A percentile compares a stretch with the other conserved stretches of the same genome.
These are phyloP conservation scores for Backusella australiensis DNA, from an alignment of 192 early-diverging fungal species.

Conservation along the genomic window DNA sequence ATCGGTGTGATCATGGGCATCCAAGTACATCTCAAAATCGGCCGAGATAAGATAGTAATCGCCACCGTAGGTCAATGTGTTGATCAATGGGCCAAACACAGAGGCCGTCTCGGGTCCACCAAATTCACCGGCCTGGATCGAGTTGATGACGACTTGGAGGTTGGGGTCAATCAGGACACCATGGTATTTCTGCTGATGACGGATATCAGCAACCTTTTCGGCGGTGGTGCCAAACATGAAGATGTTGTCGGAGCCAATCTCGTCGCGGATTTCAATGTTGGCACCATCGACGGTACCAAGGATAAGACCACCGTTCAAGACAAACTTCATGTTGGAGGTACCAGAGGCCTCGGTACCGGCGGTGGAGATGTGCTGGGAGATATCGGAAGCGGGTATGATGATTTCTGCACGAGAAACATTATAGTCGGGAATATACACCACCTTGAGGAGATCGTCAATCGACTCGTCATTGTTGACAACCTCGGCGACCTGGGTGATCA, in stretches of 20 bases:
- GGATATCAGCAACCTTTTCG: conserved; percentile 90
- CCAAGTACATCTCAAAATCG: conserved; percentile 85
- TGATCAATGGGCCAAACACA: conserved; percentile 75
- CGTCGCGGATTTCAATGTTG: conserved; percentile 98
- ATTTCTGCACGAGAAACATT: conserved; percentile 96
- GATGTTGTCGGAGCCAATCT: conserved; percentile 96
- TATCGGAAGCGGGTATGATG: conserved; percentile 95
- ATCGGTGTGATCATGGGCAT: conserved; percentile 80
- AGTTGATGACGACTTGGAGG: conserved; percentile 77
- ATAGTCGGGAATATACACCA: conserved; percentile 98
- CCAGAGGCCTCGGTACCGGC: conserved; percentile 99
- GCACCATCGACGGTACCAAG: conserved; percentile 97
- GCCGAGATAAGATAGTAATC: conserved; percentile 89
- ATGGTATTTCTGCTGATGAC: conserved; percentile 86
- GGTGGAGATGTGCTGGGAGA: conserved; percentile 99
- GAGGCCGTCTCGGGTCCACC: conserved; percentile 59
- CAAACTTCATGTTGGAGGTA: conserved; percentile 99
- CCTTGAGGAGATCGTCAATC: conserved; percentile 84
- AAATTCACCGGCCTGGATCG: conserved; percentile 69
- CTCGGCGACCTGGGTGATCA: conserved; percentile 91
- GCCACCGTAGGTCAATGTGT: conserved; percentile 75
- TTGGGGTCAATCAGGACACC: conserved; percentile 73
- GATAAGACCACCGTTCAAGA: conserved; percentile 96
- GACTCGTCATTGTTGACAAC: conserved; percentile 86
- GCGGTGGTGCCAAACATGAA: conserved; percentile 94